These are phyloP conservation scores for Schizophyllum amplum DNA, from an alignment of 1,284 basidiomycete species.

Conservation along the genomic window DNA sequence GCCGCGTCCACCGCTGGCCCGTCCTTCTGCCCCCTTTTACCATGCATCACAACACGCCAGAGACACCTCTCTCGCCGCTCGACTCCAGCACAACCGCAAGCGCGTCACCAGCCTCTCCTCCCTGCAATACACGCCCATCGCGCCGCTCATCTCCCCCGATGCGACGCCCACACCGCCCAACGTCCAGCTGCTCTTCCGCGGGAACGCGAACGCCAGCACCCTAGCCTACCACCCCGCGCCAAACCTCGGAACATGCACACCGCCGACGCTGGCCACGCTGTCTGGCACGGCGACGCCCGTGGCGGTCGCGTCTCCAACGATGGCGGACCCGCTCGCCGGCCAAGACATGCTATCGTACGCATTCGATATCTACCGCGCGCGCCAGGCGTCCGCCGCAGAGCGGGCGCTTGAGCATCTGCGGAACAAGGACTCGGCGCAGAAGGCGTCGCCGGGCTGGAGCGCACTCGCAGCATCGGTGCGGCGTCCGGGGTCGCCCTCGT, in stretches of 20 bases:
- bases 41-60: slow-evolving; percentile 10
- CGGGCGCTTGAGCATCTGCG: slow-evolving; percentile 49
- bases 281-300: slow-evolving; percentile 5
- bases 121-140: slow-evolving; percentile 17
- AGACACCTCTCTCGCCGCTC: slow-evolving; percentile 4
- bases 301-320: slow-evolving; percentile 14
- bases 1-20: slow-evolving; percentile 90
- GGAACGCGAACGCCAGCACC: slow-evolving; percentile 22
- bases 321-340: slow-evolving; percentile 15
- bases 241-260: slow-evolving; percentile 14
- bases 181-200: slow-evolving; percentile 18
- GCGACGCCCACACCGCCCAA: slow-evolving; percentile 13
- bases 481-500: neutral
- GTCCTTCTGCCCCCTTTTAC: slow-evolving; percentile 42
- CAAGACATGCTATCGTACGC: neutral
- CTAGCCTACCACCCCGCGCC: slow-evolving; percentile 17
- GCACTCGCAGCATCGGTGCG: slow-evolving; percentile 11
- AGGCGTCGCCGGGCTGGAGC: slow-evolving; percentile 24
- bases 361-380: slow-evolving; percentile 27
- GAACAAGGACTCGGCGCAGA: slow-evolving; percentile 30
- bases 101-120: slow-evolving; percentile 35
- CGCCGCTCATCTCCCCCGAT: slow-evolving; percentile 17
- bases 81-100: slow-evolving; percentile 22
- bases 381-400: slow-evolving; percentile 49
- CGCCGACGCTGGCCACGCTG: slow-evolving; percentile 8